These are phyloP conservation scores for Microsporum audouinii DNA, from an alignment of 2,329 filamentous ascomycete species.

Conservation along the genomic window DNA sequence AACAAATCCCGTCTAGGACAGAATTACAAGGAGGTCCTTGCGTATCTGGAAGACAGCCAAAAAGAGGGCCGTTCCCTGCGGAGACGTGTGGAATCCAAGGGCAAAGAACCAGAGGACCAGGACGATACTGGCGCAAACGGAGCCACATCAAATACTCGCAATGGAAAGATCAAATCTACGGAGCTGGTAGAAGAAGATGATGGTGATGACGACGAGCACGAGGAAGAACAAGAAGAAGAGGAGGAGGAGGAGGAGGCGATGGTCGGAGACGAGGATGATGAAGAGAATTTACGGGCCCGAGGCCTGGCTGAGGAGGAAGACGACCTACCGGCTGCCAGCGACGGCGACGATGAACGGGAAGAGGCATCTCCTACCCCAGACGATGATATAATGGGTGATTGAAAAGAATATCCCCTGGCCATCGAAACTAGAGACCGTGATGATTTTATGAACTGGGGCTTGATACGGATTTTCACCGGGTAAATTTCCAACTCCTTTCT, in stretches of 20 bases:
- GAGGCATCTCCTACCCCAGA: conserved; percentile 18
- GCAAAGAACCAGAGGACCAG: conserved; percentile 3
- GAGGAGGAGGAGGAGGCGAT: conserved; percentile 24
- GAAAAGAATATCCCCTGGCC: conserved; percentile 9
- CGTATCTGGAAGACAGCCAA: conserved; percentile 58
- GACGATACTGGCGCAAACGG: conserved; percentile 5
- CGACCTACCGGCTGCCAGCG: conserved; percentile 16
- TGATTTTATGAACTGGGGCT: conserved; percentile 3
- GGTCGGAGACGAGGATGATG: conserved; percentile 28
- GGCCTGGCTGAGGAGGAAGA: conserved; percentile 28
- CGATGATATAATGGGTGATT: conserved; percentile 36
- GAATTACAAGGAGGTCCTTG: conserved; percentile 76
- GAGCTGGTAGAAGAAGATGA: conserved; percentile 37
- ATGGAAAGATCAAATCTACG: conserved; percentile 24
- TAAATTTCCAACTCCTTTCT: neutral
- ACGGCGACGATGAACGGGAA: conserved; percentile 10
- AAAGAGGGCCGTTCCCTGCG: conserved; percentile 30
- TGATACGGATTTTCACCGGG: neutral
- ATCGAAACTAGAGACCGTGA: neutral
- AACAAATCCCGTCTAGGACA: conserved; percentile 71
- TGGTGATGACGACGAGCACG: conserved; percentile 30
- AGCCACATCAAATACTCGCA: conserved; percentile 24
- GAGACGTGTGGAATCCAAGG: conserved; percentile 1
- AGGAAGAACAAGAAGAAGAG: conserved; percentile 22
- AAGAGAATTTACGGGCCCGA: conserved; percentile 28